A percentile compares a stretch with the other conserved stretches of the same genome.
Evolutionary conservation across 306 rosid genomes (phyloP).

Genomic region (Cucumis cinereus): DNA sequence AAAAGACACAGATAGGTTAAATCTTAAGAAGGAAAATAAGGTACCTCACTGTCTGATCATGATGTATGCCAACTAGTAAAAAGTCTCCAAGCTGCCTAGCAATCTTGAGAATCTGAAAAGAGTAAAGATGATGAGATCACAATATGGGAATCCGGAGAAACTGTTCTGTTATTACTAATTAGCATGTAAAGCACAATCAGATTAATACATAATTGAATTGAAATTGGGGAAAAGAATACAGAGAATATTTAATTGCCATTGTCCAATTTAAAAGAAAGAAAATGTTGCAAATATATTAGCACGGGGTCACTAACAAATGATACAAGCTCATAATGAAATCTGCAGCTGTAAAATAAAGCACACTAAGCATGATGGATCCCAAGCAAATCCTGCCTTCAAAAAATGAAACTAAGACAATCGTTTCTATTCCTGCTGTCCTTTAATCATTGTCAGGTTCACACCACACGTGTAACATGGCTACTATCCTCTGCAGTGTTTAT

Average conservation of each 20-base stretch:
- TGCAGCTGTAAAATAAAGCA: background rate
- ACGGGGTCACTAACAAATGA: background rate
- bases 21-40: background rate
- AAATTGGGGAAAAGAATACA: background rate
- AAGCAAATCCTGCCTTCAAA: background rate
- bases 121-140: slow-evolving; percentile 3
- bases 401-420: background rate
- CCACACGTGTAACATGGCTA: background rate
- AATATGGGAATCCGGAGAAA: background rate
- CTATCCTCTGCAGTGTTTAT: background rate
- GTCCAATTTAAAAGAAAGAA: background rate
- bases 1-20: background rate
- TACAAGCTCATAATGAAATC: slow-evolving; percentile 4
- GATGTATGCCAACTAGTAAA: slow-evolving; percentile 78
- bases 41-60: slow-evolving; percentile 83
- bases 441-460: background rate
- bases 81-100: slow-evolving; percentile 95
- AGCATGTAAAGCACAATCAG: background rate
- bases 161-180: background rate
- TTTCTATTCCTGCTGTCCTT: background rate
- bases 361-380: background rate
- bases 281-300: background rate
- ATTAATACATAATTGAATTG: background rate
- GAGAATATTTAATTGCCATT: background rate
- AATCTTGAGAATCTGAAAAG: slow-evolving; percentile 64